These are phyloP conservation scores for Fraxinus cuspidata DNA, from an alignment of 257 asterid genomes.

Conservation along the genomic window DNA sequence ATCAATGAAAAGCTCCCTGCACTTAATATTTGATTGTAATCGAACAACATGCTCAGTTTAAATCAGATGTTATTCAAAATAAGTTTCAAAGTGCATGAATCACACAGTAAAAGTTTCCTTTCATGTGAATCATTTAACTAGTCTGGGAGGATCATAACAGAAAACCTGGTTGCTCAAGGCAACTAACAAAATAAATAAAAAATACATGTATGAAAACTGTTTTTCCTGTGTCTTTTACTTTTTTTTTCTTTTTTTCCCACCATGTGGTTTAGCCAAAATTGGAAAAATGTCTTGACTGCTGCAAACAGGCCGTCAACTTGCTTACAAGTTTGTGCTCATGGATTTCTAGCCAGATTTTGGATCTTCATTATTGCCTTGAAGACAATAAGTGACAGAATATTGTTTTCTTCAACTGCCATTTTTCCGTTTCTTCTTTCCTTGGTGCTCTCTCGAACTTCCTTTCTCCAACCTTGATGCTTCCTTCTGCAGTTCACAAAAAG, in stretches of 20 bases:
- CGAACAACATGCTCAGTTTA: background rate
- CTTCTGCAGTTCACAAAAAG: conserved; percentile 30
- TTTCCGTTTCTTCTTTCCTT: conserved; percentile 45
- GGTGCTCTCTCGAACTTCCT: conserved; percentile 31
- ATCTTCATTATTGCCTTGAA: conserved; percentile 16
- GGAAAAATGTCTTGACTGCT: conserved; percentile 13
- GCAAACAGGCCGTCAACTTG: conserved; percentile 16
- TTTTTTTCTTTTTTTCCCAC: background rate
- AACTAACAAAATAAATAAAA: background rate
- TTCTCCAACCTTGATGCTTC: conserved; percentile 28
- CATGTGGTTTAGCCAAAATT: conserved; percentile 20
- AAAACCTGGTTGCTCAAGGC: background rate
- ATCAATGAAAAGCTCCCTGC: background rate
- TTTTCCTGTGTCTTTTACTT: background rate
- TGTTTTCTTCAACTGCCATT: conserved; percentile 36
- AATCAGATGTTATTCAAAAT: background rate
- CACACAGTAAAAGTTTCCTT: background rate
- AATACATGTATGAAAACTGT: background rate
- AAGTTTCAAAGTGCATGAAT: background rate
- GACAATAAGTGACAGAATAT: conserved; percentile 16
- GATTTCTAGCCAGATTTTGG: conserved; percentile 18
- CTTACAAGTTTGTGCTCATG: background rate
- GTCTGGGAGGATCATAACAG: background rate
- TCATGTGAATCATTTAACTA: background rate
- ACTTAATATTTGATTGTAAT: background rate